Conservation (phyloP, 768 basidiomycete species). For the Kwoniella dejecticola region DNA sequence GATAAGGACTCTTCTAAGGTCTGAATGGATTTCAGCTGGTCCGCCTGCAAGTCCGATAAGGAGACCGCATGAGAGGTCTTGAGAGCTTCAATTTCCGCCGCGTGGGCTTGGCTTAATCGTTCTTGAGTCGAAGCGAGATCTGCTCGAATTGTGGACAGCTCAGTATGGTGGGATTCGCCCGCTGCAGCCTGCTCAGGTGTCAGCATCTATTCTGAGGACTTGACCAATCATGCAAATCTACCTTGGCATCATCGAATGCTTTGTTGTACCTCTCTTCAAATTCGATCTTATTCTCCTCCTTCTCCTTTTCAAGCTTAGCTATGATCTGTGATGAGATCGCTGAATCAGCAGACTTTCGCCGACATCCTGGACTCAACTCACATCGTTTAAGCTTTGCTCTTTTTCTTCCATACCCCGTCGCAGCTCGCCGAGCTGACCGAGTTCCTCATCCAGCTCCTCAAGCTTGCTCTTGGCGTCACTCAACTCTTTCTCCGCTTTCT, state of each 20-base stretch:
- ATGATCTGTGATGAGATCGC: slow-evolving; percentile 20
- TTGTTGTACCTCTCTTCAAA: slow-evolving; percentile 12
- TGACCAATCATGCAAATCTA: slow-evolving; percentile 2
- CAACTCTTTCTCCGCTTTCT: slow-evolving; percentile 3
- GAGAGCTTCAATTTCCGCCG: slow-evolving; percentile 31
- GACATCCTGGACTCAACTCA: too few relatives aligned
- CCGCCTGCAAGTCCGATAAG: slow-evolving; percentile 18
- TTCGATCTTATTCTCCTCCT: slow-evolving; percentile 6
- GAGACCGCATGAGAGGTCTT: slow-evolving; percentile 27
- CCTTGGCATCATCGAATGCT: slow-evolving; percentile 28
- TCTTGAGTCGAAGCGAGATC: slow-evolving; percentile 29
- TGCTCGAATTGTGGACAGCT: slow-evolving; percentile 31
- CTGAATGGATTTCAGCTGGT: slow-evolving; percentile 11
- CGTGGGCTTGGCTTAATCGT: slow-evolving; percentile 28
- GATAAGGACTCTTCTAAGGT: slow-evolving; percentile 1
- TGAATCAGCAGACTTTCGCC: too few relatives aligned
- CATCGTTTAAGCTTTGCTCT: slow-evolving; percentile 16
- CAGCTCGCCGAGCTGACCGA: slow-evolving; percentile 2
- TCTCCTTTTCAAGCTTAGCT: slow-evolving; percentile 16
- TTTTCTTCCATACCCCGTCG: slow-evolving; percentile 12
- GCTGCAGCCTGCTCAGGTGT: slow-evolving; percentile 14
- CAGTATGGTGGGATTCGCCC: slow-evolving; percentile 25
- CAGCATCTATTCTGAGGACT: neutral
- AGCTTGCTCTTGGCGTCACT: slow-evolving; percentile 1
- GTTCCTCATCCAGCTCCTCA: slow-evolving; percentile 15